phyloP scores from a whole-genome alignment of 2,329 filamentous ascomycete genomes.

The Fusarium protoensiforme region DNA sequence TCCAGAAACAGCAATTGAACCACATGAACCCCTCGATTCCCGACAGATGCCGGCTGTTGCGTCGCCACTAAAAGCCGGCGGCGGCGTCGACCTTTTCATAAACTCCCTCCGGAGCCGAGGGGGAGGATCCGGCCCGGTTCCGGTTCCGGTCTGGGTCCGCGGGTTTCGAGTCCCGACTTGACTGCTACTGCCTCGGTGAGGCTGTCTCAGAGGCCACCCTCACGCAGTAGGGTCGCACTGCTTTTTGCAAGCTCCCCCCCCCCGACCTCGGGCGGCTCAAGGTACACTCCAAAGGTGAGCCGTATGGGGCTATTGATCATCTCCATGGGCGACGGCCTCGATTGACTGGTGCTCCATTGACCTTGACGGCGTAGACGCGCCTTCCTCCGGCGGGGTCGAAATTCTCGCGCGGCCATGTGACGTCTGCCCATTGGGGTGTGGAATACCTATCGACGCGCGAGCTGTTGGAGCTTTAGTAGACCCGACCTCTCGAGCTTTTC shows the following conservation, averaged over 20 bases:
- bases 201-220: background rate
- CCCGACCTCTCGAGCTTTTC: conserved; percentile 10
- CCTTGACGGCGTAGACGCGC: conserved; percentile 3
- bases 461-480: conserved; percentile 28
- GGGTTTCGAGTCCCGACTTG: conserved; percentile 6
- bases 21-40: conserved; percentile 29
- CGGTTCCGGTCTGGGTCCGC: conserved; percentile 29
- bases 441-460: background rate
- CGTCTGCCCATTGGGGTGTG: conserved; percentile 20
- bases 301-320: background rate
- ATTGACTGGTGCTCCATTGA: background rate
- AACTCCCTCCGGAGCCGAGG: conserved; percentile 12
- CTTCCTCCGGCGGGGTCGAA: conserved; percentile 31
- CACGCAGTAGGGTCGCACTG: conserved; percentile 1
- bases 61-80: conserved; percentile 29
- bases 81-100: conserved; percentile 4
- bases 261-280: conserved; percentile 33
- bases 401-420: conserved; percentile 39
- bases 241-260: conserved; percentile 4
- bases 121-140: conserved; percentile 35
- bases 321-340: background rate
- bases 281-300: conserved; percentile 7
- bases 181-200: no score
- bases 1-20: conserved; percentile 27
- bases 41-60: conserved; percentile 31